These are phyloP conservation scores for Nakaseomyces nivariensis DNA, from an alignment of 1,139 yeast species.

Conservation along the genomic window DNA sequence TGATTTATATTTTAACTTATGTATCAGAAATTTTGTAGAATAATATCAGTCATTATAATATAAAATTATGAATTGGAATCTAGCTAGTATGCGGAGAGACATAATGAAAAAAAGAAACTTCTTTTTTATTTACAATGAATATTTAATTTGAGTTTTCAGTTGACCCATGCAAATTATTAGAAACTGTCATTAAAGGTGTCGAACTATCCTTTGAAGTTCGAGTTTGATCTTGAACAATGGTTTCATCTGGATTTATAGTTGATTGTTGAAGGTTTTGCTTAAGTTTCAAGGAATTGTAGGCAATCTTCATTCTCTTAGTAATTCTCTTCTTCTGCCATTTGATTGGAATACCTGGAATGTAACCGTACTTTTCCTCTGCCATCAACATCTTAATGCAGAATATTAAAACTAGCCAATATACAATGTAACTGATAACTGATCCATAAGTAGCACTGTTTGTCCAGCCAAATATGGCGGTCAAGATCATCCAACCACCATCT, in stretches of 20 bases:
- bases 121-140: not conserved
- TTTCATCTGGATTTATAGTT: conserved; percentile 1
- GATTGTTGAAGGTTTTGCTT: conserved; percentile 7
- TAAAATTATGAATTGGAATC: too few species aligned
- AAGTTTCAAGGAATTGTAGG: conserved; percentile 22
- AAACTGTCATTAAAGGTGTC: conserved; percentile 19
- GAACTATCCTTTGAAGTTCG: conserved; percentile 26
- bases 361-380: conserved; percentile 55
- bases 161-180: not conserved
- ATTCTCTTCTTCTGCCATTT: conserved; percentile 51
- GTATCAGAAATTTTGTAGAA: too few species aligned
- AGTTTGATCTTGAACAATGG: conserved; percentile 5
- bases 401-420: conserved; percentile 66
- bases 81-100: too few species aligned
- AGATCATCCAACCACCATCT: conserved; percentile 88
- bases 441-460: conserved; percentile 92
- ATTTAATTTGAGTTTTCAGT: not conserved
- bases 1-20: too few species aligned
- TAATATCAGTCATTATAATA: too few species aligned
- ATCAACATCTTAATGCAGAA: conserved; percentile 40
- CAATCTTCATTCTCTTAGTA: conserved; percentile 35
- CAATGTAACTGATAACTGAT: conserved; percentile 65
- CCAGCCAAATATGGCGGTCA: conserved; percentile 93
- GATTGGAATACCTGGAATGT: conserved; percentile 49
- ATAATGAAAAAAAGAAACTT: too few species aligned